Evolutionary conservation across 2,329 filamentous ascomycete genomes (phyloP).

Genomic region (Fusarium stilboides): DNA sequence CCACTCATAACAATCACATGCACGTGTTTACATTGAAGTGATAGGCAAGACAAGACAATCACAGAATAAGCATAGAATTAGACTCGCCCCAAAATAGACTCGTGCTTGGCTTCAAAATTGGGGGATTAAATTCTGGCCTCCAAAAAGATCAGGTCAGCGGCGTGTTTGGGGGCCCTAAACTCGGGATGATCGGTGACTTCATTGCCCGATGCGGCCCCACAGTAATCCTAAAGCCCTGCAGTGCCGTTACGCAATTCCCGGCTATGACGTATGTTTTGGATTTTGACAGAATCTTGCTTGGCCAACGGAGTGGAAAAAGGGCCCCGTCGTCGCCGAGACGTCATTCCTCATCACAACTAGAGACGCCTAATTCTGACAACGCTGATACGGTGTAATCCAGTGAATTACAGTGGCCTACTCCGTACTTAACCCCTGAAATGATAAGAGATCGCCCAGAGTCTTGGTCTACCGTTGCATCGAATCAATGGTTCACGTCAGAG

Average conservation of each 20-base stretch:
- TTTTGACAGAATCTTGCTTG: conserved; percentile 36
- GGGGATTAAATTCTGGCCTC: background rate
- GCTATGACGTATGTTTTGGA: conserved; percentile 36
- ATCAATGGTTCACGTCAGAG: background rate
- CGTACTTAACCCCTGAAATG: too few species aligned
- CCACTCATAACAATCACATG: background rate
- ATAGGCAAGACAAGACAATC: background rate
- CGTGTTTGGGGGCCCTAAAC: background rate
- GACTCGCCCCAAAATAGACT: conserved; percentile 2
- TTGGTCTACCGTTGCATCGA: too few species aligned
- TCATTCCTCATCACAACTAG: conserved; percentile 24
- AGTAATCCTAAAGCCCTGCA: background rate
- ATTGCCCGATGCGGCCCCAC: conserved; percentile 24
- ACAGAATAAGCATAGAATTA: conserved; percentile 8
- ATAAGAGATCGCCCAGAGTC: too few species aligned
- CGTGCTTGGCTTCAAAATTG: conserved; percentile 27
- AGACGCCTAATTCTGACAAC: background rate
- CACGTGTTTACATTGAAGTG: background rate
- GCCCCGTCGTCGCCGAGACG: conserved; percentile 19
- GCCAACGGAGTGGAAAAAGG: conserved; percentile 9
- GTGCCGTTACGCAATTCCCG: conserved; percentile 1
- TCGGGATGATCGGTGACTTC: conserved; percentile 42
- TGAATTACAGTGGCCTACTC: background rate
- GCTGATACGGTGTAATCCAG: background rate
- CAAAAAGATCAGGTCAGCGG: conserved; percentile 3